Conservation (phyloP, 768 basidiomycete species). For the Agaricus subrufescens region DNA sequence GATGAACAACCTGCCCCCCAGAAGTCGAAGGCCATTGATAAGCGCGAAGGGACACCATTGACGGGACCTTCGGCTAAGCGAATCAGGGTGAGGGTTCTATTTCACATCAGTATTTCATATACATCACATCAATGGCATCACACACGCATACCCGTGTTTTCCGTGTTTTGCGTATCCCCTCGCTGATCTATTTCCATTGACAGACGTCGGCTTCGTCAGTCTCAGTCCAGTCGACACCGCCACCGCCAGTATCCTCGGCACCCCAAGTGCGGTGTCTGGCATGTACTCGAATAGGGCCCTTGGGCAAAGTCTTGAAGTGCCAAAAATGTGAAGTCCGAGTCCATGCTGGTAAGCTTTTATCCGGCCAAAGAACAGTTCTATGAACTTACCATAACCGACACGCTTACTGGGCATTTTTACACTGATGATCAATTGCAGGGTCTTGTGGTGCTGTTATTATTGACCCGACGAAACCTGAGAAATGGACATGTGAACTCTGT, state of each 20-base stretch:
- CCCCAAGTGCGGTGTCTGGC: slow-evolving; percentile 70
- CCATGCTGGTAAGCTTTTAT: slow-evolving; percentile 63
- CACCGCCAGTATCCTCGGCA: slow-evolving; percentile 46
- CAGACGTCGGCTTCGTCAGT: slow-evolving; percentile 42
- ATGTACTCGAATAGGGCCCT: slow-evolving; percentile 71
- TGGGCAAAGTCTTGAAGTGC: slow-evolving; percentile 78
- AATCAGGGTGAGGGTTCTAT: slow-evolving; percentile 31
- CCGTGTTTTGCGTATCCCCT: background rate
- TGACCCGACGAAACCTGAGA: slow-evolving; percentile 58
- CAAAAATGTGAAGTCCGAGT: slow-evolving; percentile 72
- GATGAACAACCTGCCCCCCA: slow-evolving; percentile 54
- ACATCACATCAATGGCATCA: background rate
- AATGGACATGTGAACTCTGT: slow-evolving; percentile 88
- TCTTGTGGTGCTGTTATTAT: slow-evolving; percentile 60
- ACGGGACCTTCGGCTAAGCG: slow-evolving; percentile 41
- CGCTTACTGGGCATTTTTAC: background rate
- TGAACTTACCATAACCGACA: slow-evolving; percentile 6
- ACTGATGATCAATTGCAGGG: slow-evolving; percentile 30
- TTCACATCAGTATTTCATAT: background rate
- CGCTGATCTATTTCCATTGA: background rate
- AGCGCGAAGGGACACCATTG: slow-evolving; percentile 59
- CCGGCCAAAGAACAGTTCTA: background rate
- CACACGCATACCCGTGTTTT: background rate
- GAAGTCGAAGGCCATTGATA: slow-evolving; percentile 52
- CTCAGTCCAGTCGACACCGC: slow-evolving; percentile 50